Base-by-base conservation (phyloP, 2,329 filamentous ascomycete genomes). In the Byssothecium circinans region DNA sequence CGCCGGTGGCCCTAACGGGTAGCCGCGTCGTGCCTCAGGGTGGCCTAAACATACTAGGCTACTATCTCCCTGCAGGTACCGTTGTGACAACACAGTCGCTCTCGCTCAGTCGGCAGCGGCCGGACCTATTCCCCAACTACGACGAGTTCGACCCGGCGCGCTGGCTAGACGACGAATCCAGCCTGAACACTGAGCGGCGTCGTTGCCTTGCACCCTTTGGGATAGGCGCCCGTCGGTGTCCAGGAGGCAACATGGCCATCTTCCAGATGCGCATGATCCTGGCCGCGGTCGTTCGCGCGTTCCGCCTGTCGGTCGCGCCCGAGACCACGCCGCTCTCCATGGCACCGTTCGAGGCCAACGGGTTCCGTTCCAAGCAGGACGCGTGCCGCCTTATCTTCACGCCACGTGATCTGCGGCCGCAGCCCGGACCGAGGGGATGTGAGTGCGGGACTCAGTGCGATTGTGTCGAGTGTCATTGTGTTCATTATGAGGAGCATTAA, bases 291-390 rank as follows among this genome's bases (percentile, higher is more conserved):
- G 45, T 59, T 15, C 50, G 56, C 8, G 54, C 52, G 12, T 57
- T 59, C 22, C 50, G 22, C 29, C 45, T 57, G 11, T 47, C 36
- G 7, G 33, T 59, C 29, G 56, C 56, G 15, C 50, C 52, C 1
- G 54, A 59, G 35, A 59, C 56, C 8, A 59, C 56, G 4, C 56
- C 54, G 2, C 49, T 57, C 40, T 48, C 34, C 30, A 59, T 57
- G 56, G 50, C 48, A n/a, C 54, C 56, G 0, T 57, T 59, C 40
- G 56, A 59, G 42, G 56, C 56, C 2, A 59, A 59, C 17, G 56
- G 56, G 5, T 59, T 56, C 39, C 48, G 56, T 1, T 56, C 52
- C 5, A 41, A 46, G 15, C 56, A 59, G 17, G 56, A 57, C 46
- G 40, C 54, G 32, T 59, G 56, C 30, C 54, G 55, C 15, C 33